Conservation (phyloP, 208 protist genomes). For the Leishmania turanica region DNA sequence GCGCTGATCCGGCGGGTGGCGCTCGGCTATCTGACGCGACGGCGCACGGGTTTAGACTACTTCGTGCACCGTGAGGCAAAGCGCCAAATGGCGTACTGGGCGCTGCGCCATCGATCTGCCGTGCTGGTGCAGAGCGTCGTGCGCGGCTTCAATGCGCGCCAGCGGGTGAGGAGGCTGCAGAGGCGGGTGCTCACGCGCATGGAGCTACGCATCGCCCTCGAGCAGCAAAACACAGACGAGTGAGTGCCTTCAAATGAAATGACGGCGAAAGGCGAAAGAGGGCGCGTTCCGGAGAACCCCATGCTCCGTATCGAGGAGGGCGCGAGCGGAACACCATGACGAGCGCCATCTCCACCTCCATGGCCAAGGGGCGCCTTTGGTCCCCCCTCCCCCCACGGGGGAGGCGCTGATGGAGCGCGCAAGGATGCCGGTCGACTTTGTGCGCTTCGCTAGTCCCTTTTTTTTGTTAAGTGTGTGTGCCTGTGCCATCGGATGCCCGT, state of each 20-base stretch:
- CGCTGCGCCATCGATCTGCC: constrained; percentile 38
- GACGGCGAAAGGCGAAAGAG: background rate
- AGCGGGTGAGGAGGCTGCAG: constrained; percentile 44
- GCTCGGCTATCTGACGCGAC: constrained; percentile 32
- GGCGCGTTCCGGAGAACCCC: background rate
- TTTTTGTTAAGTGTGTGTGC: background rate
- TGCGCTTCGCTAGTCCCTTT: background rate
- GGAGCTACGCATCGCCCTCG: constrained; percentile 46
- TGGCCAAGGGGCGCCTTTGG: background rate
- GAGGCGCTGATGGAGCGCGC: background rate
- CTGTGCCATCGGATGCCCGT: background rate
- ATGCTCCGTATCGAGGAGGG: background rate
- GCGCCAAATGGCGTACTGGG: constrained; percentile 40
- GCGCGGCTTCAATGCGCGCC: constrained; percentile 50
- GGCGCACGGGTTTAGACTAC: constrained; percentile 33
- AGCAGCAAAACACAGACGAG: constrained; percentile 41
- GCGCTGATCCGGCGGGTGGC: constrained; percentile 49
- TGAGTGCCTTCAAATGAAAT: background rate
- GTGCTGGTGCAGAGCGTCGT: constrained; percentile 51
- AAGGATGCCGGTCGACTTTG: background rate
- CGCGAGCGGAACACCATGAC: background rate
- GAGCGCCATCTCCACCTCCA: background rate
- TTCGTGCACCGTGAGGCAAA: constrained; percentile 27
- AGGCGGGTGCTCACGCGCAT: constrained; percentile 45
- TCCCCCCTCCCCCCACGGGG: too few relatives aligned